Evolutionary conservation across 2,329 filamentous ascomycete species (phyloP).

Genomic region (Rhynchosporium secalis): DNA sequence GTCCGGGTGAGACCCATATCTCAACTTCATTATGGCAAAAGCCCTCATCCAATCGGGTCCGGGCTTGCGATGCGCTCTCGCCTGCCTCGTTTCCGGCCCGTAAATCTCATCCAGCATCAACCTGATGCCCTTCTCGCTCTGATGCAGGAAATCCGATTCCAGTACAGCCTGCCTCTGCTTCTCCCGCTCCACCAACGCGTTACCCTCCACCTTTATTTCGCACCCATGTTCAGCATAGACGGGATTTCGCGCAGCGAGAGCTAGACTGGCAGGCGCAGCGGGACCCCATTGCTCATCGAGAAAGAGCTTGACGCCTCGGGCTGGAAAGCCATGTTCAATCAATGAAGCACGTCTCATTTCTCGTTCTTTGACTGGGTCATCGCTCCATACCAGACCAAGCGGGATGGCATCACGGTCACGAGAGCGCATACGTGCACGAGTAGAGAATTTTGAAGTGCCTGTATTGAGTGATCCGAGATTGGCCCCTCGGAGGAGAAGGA

Average conservation of each 20-base stretch:
- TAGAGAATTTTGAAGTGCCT: no score
- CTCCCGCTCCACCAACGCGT: background rate
- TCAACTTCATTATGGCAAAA: background rate
- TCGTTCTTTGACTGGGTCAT: background rate
- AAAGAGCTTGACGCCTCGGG: background rate
- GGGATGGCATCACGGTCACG: no score
- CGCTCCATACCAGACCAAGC: background rate
- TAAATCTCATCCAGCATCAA: background rate
- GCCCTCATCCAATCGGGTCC: background rate
- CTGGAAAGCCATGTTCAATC: background rate
- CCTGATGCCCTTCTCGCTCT: background rate
- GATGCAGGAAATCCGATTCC: background rate
- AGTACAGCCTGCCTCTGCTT: background rate
- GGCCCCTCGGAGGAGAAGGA: background rate
- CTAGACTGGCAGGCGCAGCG: background rate
- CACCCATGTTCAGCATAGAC: background rate
- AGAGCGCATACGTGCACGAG: no score
- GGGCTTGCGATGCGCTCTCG: background rate
- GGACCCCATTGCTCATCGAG: background rate
- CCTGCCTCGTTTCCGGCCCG: background rate
- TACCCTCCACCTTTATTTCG: background rate
- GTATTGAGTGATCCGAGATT: background rate
- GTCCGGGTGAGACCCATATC: background rate
- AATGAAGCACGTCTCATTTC: background rate
- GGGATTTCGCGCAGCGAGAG: background rate